Conservation (phyloP, 148 eudicot genomes). For the Dianthus caryophyllus region DNA sequence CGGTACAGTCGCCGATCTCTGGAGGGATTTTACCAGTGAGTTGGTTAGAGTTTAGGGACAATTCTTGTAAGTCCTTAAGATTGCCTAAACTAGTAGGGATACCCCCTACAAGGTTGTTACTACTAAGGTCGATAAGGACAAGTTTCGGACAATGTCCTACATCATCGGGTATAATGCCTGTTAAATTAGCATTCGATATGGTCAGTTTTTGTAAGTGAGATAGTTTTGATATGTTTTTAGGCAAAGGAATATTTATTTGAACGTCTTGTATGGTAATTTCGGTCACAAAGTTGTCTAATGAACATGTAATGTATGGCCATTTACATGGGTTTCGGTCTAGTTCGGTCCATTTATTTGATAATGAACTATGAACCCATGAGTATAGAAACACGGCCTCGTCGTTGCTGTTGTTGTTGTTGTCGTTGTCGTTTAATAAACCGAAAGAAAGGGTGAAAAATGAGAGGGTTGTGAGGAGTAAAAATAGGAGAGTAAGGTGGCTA, state of each 20-base stretch:
- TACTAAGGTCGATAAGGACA: conserved; percentile 42
- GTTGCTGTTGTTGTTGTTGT: conserved; percentile 36
- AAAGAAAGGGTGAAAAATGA: conserved; percentile 19
- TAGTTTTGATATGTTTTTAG: conserved; percentile 48
- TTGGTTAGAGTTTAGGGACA: conserved; percentile 65
- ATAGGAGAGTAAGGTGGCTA: conserved; percentile 9
- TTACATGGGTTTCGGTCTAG: conserved; percentile 62
- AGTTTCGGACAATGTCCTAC: conserved; percentile 51
- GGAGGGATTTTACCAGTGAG: conserved; percentile 66
- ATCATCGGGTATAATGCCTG: conserved; percentile 61
- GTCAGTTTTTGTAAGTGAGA: conserved; percentile 34
- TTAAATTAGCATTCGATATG: conserved; percentile 60
- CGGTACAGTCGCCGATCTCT: conserved; percentile 50
- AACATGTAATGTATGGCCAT: conserved; percentile 68
- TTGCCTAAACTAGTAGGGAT: conserved; percentile 55
- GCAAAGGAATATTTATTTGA: conserved; percentile 43
- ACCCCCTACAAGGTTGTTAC: conserved; percentile 52
- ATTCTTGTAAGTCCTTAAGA: conserved; percentile 46
- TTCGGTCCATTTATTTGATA: conserved; percentile 42
- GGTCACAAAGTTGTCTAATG: conserved; percentile 35
- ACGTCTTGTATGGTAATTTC: conserved; percentile 44
- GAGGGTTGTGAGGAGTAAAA: not conserved
- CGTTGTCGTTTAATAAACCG: too few species aligned
- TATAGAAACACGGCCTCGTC: conserved; percentile 42
- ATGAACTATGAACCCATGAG: conserved; percentile 57